These are phyloP conservation scores for Chytridium lagenaria DNA, from an alignment of 371 early-diverging fungal genomes.

Conservation along the genomic window DNA sequence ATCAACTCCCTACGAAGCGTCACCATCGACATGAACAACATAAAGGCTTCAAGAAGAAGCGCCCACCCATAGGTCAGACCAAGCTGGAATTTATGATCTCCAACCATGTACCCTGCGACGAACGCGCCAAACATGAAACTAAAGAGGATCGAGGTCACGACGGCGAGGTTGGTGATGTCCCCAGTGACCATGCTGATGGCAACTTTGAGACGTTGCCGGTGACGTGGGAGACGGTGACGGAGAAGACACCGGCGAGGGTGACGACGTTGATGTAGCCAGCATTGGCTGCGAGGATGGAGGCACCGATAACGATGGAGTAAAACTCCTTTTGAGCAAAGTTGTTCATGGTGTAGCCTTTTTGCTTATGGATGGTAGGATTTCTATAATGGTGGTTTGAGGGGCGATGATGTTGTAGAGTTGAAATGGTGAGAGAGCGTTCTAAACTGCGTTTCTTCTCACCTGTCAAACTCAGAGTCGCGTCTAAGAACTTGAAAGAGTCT, in stretches of 20 bases:
- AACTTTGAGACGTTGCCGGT: conserved; percentile 59
- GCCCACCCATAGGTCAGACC: conserved; percentile 52
- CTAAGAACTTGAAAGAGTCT: too few relatives aligned
- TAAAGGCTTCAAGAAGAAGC: conserved; percentile 48
- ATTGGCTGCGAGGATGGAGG: conserved; percentile 53
- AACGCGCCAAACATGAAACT: conserved; percentile 58
- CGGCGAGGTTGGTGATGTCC: conserved; percentile 46
- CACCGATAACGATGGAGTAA: conserved; percentile 57
- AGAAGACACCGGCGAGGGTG: conserved; percentile 56
- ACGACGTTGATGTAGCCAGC: conserved; percentile 67
- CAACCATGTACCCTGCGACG: conserved; percentile 55
- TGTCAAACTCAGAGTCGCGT: too few relatives aligned
- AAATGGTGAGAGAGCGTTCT: too few relatives aligned
- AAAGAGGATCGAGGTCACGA: conserved; percentile 48
- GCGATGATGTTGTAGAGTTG: too few relatives aligned
- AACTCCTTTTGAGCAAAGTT: conserved; percentile 56
- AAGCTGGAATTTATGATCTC: conserved; percentile 60
- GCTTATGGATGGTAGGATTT: neutral
- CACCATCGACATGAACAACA: conserved; percentile 49
- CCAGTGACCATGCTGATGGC: conserved; percentile 46
- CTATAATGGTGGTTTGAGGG: too few relatives aligned
- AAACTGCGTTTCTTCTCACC: too few relatives aligned
- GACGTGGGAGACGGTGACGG: conserved; percentile 60
- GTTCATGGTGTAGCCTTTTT: conserved; percentile 42
- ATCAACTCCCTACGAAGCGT: conserved; percentile 48